These are phyloP conservation scores for Eutrema japonicum DNA, from an alignment of 345 rosid genomes.

Conservation along the genomic window DNA sequence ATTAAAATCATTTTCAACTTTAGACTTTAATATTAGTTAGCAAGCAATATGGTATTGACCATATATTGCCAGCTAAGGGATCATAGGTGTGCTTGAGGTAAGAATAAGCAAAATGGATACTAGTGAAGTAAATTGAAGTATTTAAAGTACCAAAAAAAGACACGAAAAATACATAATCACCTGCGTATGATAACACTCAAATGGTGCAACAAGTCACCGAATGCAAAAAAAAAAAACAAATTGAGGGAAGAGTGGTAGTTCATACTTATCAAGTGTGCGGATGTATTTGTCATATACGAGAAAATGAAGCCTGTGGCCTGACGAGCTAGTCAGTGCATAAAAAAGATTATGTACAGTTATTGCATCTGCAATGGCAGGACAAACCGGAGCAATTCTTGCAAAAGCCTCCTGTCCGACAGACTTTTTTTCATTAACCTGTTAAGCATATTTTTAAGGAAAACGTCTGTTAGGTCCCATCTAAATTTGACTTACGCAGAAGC, in stretches of 20 bases:
- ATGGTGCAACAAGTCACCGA: constrained; percentile 21
- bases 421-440: constrained; percentile 79
- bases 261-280: constrained; percentile 87
- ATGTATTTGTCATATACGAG: constrained; percentile 90
- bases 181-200: not conserved
- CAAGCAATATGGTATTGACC: constrained; percentile 16
- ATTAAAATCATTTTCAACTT: not conserved
- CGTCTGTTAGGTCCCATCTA: not conserved
- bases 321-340: constrained; percentile 74
- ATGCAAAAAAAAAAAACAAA: constrained; percentile 33
- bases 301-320: constrained; percentile 77
- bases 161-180: not conserved
- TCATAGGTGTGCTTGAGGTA: constrained; percentile 13
- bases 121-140: constrained; percentile 16
- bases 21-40: not conserved
- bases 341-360: constrained; percentile 89
- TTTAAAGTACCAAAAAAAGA: constrained; percentile 20
- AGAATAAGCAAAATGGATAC: constrained; percentile 9
- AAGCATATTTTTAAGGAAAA: constrained; percentile 1
- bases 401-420: constrained; percentile 88
- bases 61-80: constrained; percentile 21
- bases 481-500: not conserved
- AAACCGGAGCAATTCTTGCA: constrained; percentile 86
- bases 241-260: constrained; percentile 26
- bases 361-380: constrained; percentile 78